These are phyloP conservation scores for Flaveria sonorensis DNA, from an alignment of 129 eudicot genomes.

Conservation along the genomic window DNA sequence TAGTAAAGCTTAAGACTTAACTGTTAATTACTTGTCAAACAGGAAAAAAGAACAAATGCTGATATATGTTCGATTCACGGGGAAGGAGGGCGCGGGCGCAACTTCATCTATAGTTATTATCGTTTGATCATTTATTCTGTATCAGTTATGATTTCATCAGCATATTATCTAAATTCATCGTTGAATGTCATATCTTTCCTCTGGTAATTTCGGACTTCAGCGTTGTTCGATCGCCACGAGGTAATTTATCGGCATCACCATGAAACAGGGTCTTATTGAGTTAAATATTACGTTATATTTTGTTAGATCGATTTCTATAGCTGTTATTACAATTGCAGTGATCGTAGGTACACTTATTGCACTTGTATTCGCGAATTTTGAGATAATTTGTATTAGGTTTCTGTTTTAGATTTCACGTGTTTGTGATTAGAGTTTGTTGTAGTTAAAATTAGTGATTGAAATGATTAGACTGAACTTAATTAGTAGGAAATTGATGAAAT, in stretches of 20 bases:
- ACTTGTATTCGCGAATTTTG: conserved; percentile 23
- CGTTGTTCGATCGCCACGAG: conserved; percentile 22
- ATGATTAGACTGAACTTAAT: conserved; percentile 27
- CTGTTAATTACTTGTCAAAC: no score
- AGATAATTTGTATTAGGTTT: conserved; percentile 13
- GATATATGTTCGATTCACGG: conserved; percentile 18
- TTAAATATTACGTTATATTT: neutral
- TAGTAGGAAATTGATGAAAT: conserved; percentile 8
- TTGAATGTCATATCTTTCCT: neutral
- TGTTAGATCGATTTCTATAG: conserved; percentile 11
- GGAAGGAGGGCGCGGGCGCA: conserved; percentile 24
- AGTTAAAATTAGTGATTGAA: conserved; percentile 22
- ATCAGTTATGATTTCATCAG: conserved; percentile 15
- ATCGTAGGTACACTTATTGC: conserved; percentile 18
- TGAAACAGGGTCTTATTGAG: conserved; percentile 12
- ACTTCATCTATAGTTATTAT: conserved; percentile 16
- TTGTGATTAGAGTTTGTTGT: conserved; percentile 11
- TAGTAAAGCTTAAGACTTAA: no score
- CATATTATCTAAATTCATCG: conserved; percentile 14
- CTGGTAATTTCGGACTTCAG: conserved; percentile 2
- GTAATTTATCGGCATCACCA: conserved; percentile 17
- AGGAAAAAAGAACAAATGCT: conserved; percentile 16
- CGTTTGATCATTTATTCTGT: conserved; percentile 26
- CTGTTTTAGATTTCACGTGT: conserved; percentile 1
- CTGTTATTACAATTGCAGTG: conserved; percentile 14